phyloP scores from a whole-genome alignment of 768 basidiomycete genomes.

The Boletellus ananiceps region DNA sequence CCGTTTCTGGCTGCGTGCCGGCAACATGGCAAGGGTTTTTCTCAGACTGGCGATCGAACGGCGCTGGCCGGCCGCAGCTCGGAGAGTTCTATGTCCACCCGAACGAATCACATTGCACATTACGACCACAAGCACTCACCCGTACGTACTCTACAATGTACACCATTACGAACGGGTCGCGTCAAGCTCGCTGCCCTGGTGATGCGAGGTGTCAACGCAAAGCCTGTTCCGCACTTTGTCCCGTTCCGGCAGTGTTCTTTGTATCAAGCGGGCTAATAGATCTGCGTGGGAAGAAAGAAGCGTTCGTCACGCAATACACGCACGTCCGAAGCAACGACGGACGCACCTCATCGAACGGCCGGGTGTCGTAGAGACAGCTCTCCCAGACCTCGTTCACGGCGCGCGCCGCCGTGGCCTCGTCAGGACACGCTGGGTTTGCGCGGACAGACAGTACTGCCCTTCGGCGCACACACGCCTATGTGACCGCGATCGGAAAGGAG shows the following conservation, averaged over 20 bases:
- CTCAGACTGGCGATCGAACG: constrained; percentile 5
- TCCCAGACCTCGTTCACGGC: constrained; percentile 98
- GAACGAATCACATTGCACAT: neutral
- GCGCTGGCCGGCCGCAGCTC: neutral
- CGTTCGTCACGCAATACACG: neutral
- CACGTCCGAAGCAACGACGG: neutral
- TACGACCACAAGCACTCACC: neutral
- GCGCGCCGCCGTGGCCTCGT: constrained; percentile 70
- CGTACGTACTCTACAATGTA: neutral
- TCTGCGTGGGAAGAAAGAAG: constrained; percentile 25
- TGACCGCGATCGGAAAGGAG: constrained; percentile 1
- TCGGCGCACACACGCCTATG: constrained; percentile 83
- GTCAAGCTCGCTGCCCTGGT: neutral
- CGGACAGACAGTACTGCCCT: constrained; percentile 79
- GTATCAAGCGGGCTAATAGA: constrained; percentile 22
- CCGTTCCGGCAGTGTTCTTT: no score
- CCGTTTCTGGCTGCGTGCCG: constrained; percentile 15
- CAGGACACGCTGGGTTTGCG: constrained; percentile 76
- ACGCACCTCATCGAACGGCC: constrained; percentile 93
- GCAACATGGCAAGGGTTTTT: constrained; percentile 9
- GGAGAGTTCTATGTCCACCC: constrained; percentile 11
- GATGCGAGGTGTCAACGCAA: neutral
- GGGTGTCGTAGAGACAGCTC: constrained; percentile 90
- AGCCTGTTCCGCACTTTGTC: no score
- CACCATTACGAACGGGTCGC: neutral